phyloP scores from a whole-genome alignment of 495 filamentous ascomycete genomes.

The Xanthoparmelia taractica region DNA sequence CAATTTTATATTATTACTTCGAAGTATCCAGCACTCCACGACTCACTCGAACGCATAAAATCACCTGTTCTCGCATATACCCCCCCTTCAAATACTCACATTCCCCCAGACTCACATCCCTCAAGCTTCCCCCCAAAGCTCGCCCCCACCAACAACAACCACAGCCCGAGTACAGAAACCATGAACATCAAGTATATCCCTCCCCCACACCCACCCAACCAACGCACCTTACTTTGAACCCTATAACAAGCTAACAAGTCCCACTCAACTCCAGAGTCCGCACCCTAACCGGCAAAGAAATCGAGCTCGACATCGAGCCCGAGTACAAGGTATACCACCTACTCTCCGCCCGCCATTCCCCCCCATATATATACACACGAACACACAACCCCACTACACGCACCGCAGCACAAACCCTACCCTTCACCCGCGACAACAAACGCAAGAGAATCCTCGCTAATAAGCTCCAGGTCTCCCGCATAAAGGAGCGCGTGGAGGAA shows the following conservation, averaged over 20 bases:
- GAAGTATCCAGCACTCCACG: neutral
- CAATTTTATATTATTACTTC: neutral
- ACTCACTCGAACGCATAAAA: neutral
- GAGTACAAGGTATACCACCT: constrained; percentile 66
- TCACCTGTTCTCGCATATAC: neutral
- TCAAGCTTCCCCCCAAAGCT: neutral
- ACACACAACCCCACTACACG: neutral
- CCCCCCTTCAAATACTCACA: neutral
- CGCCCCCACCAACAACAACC: neutral
- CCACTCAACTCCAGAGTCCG: constrained; percentile 58
- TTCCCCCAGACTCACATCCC: neutral
- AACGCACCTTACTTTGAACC: no score
- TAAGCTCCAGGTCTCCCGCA: constrained; percentile 72
- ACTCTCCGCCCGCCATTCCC: neutral
- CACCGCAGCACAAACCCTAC: no score
- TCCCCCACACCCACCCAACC: neutral
- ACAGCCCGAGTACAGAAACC: neutral
- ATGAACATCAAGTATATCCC: constrained; percentile 17
- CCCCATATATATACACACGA: neutral
- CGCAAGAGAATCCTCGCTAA: no score
- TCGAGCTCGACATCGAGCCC: constrained; percentile 92
- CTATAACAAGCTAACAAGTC: neutral
- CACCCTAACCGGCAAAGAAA: constrained; percentile 96
- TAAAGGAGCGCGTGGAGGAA: constrained; percentile 98
- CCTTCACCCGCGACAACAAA: no score